A percentile compares a stretch with the other conserved stretches of the same genome.
Conservation (phyloP, 2,329 filamentous ascomycete genomes). For the Hypocrella siamensis region DNA sequence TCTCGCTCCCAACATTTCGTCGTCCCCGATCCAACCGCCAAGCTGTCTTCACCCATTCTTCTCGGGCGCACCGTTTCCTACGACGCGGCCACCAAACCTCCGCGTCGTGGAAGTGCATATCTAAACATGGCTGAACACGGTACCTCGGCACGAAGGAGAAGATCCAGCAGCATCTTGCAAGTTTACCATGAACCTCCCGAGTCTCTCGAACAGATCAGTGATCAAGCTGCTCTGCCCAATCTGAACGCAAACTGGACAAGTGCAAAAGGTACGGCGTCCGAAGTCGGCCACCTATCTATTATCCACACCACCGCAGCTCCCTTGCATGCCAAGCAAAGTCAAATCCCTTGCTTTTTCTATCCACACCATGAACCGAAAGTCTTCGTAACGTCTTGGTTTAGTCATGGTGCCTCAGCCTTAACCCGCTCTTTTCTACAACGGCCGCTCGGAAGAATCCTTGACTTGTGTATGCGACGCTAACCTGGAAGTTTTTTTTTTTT, state of each 20-base stretch:
- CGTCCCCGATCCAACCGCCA: constrained; percentile 48
- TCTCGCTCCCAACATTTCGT: constrained; percentile 2
- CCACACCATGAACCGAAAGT: no score
- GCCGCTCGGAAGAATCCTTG: neutral
- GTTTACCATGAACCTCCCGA: constrained; percentile 96
- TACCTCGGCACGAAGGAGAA: constrained; percentile 64
- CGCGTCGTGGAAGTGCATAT: constrained; percentile 44
- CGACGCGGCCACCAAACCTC: constrained; percentile 62
- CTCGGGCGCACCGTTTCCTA: constrained; percentile 84
- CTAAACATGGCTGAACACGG: constrained; percentile 44
- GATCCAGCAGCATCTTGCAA: constrained; percentile 82
- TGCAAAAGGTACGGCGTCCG: constrained; percentile 88
- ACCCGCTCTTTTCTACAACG: no score
- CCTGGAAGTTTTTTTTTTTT: neutral
- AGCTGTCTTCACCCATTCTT: constrained; percentile 83
- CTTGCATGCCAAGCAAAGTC: neutral
- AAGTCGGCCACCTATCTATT: no score
- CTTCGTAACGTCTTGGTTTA: no score
- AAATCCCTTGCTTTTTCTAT: neutral
- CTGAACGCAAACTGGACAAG: constrained; percentile 98
- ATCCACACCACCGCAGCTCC: constrained; percentile 2
- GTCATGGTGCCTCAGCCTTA: no score
- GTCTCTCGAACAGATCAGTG: constrained; percentile 92
- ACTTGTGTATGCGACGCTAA: neutral
- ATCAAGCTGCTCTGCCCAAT: constrained; percentile 88